A percentile compares a stretch with the other conserved stretches of the same genome.
Conservation (phyloP, 345 rosid species). For the Eucalyptus globulus region DNA sequence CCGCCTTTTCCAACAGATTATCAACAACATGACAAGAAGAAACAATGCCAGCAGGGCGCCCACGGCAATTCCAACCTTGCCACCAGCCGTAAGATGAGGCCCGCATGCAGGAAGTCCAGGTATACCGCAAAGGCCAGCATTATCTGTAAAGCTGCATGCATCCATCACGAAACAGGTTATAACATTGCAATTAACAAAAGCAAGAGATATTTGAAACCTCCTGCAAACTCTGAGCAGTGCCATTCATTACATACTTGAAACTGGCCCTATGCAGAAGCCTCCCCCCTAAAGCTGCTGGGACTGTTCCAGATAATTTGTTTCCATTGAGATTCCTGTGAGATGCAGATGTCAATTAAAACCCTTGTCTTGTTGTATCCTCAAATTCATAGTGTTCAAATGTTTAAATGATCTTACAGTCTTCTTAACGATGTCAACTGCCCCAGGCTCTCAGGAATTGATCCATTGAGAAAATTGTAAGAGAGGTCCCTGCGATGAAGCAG, state of each 20-base stretch:
- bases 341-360: background rate
- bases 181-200: background rate
- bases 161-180: background rate
- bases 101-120: constrained; percentile 86
- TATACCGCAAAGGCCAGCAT: constrained; percentile 91
- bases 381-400: background rate
- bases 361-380: background rate
- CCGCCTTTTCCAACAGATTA: constrained; percentile 84
- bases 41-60: constrained; percentile 42
- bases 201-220: background rate
- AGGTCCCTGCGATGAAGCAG: constrained; percentile 56
- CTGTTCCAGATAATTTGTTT: constrained; percentile 74
- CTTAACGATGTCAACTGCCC: constrained; percentile 66
- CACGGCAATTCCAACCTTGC: constrained; percentile 67
- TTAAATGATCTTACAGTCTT: constrained; percentile 54
- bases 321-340: constrained; percentile 82
- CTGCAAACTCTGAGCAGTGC: background rate
- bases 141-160: constrained; percentile 78
- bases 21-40: constrained; percentile 38
- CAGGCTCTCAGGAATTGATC: constrained; percentile 83
- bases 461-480: constrained; percentile 78
- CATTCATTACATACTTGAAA: constrained; percentile 57
- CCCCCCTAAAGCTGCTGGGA: constrained; percentile 87
- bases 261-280: constrained; percentile 88
- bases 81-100: constrained; percentile 62